Evolutionary conservation across 2,329 filamentous ascomycete species (phyloP), one percentile per base, ranked within the genome.

Genomic region (Ploettnerulaceae sp.): DNA sequence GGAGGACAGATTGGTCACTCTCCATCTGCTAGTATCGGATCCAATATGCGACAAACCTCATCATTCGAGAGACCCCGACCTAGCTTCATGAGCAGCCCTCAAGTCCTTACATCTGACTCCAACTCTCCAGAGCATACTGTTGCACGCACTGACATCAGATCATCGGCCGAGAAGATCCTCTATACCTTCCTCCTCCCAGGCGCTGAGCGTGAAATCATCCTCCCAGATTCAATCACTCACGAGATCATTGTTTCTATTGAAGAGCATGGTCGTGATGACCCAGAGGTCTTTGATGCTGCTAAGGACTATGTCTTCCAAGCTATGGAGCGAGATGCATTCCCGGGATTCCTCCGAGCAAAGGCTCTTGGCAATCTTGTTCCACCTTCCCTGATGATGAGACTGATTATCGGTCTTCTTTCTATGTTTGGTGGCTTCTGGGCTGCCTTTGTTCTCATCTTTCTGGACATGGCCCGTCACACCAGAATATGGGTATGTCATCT

Each of bases 271-370:
- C 82, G 93, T 58, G 93, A 97, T 61, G 93, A 98, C 64, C 93
- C 93, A 0, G 93, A 98, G 66, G 86, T 98, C 9, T 98, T 98
- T 61, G 93, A 97, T 64, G 82, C 88, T 15, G 93, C 93, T 45
- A 98, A 98, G 72, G 93, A 98, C 70, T 98, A 97, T 65, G 93
- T 97, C 53, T 98, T 97, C 67, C 94, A 98, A 69, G 94, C 94
- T 25, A 98, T 98, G 93, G 94, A 98, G 70, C 81, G 94, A 46
- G 93, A 98, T 70, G 93, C 94, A n/a, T 98, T 95, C 65, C 93
- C 94, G 0, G 91, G 91, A 1, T 98, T 98, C 69, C 75, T 98
- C 49, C 80, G 91, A 63, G 88, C 89, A 70, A 97, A 97, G 70
- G 93, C 93, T 2, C 75, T 98, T 18, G 94, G 94, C 50, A 98